Evolutionary conservation across 306 rosid genomes (phyloP).

Genomic region (Cicer cuneatum): DNA sequence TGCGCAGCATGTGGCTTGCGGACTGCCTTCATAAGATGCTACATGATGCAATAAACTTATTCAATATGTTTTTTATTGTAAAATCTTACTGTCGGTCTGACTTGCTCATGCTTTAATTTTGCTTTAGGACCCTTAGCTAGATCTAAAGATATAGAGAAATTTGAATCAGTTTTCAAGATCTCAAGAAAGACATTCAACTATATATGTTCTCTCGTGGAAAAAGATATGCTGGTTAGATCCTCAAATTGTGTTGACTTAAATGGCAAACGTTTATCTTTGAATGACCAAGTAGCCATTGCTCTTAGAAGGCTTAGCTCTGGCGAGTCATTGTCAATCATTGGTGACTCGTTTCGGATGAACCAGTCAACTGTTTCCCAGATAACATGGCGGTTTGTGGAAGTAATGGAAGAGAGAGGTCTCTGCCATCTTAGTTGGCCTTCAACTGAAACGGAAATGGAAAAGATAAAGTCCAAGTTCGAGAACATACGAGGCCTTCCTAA

Average conservation of each 20-base stretch:
- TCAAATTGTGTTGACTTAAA: conserved; percentile 52
- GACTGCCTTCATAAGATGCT: conserved; percentile 4
- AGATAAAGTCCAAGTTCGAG: conserved; percentile 73
- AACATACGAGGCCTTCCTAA: conserved; percentile 71
- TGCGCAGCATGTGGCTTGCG: conserved; percentile 31
- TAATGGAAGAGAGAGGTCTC: conserved; percentile 87
- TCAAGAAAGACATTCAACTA: conserved; percentile 85
- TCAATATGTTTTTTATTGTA: conserved; percentile 19
- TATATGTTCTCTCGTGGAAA: conserved; percentile 82
- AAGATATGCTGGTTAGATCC: conserved; percentile 66
- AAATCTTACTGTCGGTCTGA: conserved; percentile 25
- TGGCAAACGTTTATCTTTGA: conserved; percentile 69
- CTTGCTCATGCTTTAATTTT: conserved; percentile 35
- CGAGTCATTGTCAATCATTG: conserved; percentile 71
- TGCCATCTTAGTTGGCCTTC: conserved; percentile 85
- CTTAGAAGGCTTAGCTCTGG: conserved; percentile 92
- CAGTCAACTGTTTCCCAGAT: conserved; percentile 84
- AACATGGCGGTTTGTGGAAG: conserved; percentile 90
- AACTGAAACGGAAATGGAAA: conserved; percentile 65
- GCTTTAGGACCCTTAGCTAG: conserved; percentile 70
- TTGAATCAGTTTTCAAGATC: conserved; percentile 79
- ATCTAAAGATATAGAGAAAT: conserved; percentile 56
- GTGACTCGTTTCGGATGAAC: conserved; percentile 73
- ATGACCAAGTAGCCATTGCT: conserved; percentile 90
- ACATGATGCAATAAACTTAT: background rate